Evolutionary conservation across 768 basidiomycete genomes (phyloP), one percentile per base, ranked within the genome.

Genomic region (Podaxis sp.): DNA sequence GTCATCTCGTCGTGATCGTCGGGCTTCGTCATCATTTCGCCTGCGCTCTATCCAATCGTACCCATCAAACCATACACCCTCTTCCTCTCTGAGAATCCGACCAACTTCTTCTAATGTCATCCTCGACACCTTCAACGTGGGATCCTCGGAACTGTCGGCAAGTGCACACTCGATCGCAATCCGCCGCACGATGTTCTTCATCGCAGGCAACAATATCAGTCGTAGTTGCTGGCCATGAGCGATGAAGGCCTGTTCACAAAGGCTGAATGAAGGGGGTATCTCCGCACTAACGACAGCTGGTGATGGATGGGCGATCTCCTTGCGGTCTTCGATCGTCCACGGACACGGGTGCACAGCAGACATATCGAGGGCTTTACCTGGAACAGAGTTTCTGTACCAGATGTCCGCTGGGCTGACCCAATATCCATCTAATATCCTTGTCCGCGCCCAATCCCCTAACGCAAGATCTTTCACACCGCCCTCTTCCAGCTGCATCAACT

Each of bases 401-500:
- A 84, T 78, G 70, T 93, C 91, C 0, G 85, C 88, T 9, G 90
- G 91, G 55, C 82, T 87, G 49, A 86, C 73, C 90, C 91, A 93
- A 66, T 85, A 81, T 2, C 91, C 91, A 59, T 93, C 90, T 19
- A 92, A 73, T 53, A 93, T 86, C 52, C 90, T 75, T 22, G 78
- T 80, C 37, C 91, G 79, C 4, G 88, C 88, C 88, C 89, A 91
- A 65, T 90, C 89, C 12, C 80, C 78, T 57, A 91, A 74, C 1
- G 91, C 88, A 49, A 91, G 74, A 50, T 83, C 81, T 19, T 76
- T 72, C 12, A 81, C 79, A 19, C 77, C 75, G 33, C 73, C 70
- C 52, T 81, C 80, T n/a, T 74, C 72, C 67, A 76, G 70, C 65
- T 79, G 74, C 67, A 79, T 70, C 33, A 77, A 55, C 51, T 80